These are phyloP conservation scores for Gryganskiella cystojenkinii DNA, from an alignment of 192 early-diverging fungal species.

Conservation along the genomic window DNA sequence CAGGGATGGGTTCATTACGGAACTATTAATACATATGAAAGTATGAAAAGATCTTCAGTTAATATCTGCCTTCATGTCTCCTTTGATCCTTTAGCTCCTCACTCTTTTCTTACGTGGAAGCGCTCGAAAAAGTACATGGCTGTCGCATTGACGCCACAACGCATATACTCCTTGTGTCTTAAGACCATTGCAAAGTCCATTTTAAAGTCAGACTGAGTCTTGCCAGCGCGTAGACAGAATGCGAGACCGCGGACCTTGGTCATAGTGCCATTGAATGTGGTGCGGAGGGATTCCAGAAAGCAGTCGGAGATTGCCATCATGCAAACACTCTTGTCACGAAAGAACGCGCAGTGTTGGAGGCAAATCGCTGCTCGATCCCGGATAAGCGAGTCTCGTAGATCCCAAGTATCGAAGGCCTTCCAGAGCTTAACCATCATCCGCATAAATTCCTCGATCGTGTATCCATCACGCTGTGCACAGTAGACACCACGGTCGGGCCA, in stretches of 20 bases:
- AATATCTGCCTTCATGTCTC: no score
- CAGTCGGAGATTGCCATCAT: background rate
- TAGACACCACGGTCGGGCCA: no score
- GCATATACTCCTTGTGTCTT: constrained; percentile 4
- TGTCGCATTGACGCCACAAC: background rate
- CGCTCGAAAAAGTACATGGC: constrained; percentile 3
- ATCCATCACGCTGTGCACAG: no score
- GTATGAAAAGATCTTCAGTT: no score
- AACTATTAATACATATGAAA: no score
- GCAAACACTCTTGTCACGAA: background rate
- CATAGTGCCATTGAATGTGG: background rate
- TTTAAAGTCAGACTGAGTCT: background rate
- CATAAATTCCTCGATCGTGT: background rate
- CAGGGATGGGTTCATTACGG: background rate
- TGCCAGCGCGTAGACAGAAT: background rate
- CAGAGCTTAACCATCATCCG: no score
- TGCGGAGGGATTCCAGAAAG: background rate
- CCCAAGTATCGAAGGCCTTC: no score
- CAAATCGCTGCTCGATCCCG: background rate
- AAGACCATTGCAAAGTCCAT: background rate
- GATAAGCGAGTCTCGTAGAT: background rate
- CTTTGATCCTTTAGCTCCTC: no score
- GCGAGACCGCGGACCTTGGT: background rate
- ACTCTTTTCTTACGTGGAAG: no score
- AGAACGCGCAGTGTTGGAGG: constrained; percentile 4